Percentiles rank a stretch among this genome's conserved stretches.
Conservation (phyloP, 345 rosid species). For the Bruguiera gymnorhiza region DNA sequence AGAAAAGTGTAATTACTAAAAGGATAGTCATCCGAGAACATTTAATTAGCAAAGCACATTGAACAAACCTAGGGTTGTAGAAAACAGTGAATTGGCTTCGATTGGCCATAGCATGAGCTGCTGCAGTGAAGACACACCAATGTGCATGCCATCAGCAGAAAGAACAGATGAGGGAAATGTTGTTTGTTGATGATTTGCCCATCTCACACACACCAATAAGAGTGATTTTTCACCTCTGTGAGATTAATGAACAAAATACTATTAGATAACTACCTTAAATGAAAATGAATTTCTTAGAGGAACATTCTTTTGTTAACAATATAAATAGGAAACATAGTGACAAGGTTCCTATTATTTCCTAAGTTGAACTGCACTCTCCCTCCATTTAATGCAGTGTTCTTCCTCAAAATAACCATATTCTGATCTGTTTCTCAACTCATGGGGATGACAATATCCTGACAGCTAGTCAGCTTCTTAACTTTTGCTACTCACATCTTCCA, state of each 20-base stretch:
- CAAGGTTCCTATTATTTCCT: too few species aligned
- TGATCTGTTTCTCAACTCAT: not conserved
- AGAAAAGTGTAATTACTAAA: not conserved
- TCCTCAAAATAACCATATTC: not conserved
- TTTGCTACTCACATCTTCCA: not conserved
- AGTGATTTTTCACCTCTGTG: conserved; percentile 96
- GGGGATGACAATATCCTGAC: conserved; percentile 90
- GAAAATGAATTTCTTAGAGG: not conserved
- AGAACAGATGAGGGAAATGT: conserved; percentile 87
- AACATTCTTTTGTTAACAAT: too few species aligned
- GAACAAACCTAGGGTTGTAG: conserved; percentile 89
- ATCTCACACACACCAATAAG: conserved; percentile 83
- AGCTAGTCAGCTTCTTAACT: conserved; percentile 43
- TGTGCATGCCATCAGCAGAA: conserved; percentile 97
- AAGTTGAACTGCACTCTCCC: too few species aligned
- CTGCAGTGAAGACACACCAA: conserved; percentile 95
- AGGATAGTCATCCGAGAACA: not conserved
- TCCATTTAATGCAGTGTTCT: too few species aligned
- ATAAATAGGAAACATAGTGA: too few species aligned
- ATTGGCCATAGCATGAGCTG: conserved; percentile 90
- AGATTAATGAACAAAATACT: not conserved
- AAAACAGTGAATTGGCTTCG: conserved; percentile 85
- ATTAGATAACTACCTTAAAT: not conserved
- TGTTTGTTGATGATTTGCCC: conserved; percentile 86
- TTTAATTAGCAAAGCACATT: not conserved